Base-by-base conservation (phyloP, 2,329 filamentous ascomycete species). In the Sporothrix schenckii region DNA sequence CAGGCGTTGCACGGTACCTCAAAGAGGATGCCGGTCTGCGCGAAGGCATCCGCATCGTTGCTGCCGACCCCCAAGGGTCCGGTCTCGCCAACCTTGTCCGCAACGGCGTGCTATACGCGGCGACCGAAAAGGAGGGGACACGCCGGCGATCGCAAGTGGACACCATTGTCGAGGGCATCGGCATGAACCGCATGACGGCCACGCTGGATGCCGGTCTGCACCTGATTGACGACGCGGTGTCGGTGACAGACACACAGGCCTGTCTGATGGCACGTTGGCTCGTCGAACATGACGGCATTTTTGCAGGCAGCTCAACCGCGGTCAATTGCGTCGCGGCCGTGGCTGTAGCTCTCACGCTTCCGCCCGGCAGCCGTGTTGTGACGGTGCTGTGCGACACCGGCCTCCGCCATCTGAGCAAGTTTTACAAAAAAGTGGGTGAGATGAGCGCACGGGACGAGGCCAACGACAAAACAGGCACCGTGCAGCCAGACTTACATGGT, bases 201-300 rank as follows among this genome's bases (percentile, higher is more conserved):
- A 99, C 98, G 79, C 95, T 99, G 74, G 92, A 97, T 78, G 90
- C 89, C 39, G 95, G 94, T 0, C 85, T 92, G 74, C 90, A 94
- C 76, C 81, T 97, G 69, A 88, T 99, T 68, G 93, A 97, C 78
- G 93, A 97, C 80, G 94, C 95, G 2, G 89, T 98, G 50, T 88
- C 90, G 71, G 93, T 99, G 16, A 92, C 88, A 2, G 96, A 99
- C 79, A 87, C 89, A 66, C 94, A 99, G 82, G 95, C 95, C 14
- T 89, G 92, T 78, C 86, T 86, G 69, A 99, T 99, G 95, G 95
- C 94, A n/a, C 85, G 92, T 73, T 98, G 93, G 93, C 82, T 99
- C 53, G 94, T 97, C 10, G 94, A 98, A 81, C 91, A 94, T 73
- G 95, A 99, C 79, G 95, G 95, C 9, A 89, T 99, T 68, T 99